Base-by-base conservation (phyloP, 2,329 filamentous ascomycete genomes). In the Talaromyces sp. region DNA sequence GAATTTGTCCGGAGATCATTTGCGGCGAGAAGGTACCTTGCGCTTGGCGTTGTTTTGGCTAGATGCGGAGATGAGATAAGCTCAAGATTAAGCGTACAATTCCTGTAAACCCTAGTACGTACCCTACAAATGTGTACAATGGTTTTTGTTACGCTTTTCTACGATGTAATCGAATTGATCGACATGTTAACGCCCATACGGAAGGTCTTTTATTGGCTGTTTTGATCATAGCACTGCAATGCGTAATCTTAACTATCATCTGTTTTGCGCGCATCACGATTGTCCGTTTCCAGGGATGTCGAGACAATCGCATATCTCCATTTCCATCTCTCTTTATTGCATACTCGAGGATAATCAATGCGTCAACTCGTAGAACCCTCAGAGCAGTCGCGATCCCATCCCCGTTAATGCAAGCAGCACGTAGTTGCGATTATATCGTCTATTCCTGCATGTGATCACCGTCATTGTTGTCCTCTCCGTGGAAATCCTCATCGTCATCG, bases 401-500 rank as follows among this genome's bases (percentile, higher is more conserved):
- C 5, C 28, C 28, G 10, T n/a, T 39, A 19, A 28, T 22, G 19
- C 48, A 52, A 37, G 28, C 45, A 48, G 45, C 45, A 28, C 40
- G 11, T 48, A n/a, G 53, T 46, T 15, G 25, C 33, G 25, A 35
- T 15, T 21, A n/a, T 19, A 21, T 33, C 45, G 31, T 61, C 65
- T 69, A 76, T 70, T 64, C 76, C 73, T 63, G 73, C 76, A 69
- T 73, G 63, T 71, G 67, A 59, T 75, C 70, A 13, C 73, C 72
- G 11, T 75, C 71, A 19, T 68, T 60, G 28, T 68, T 60, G 28
- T 55, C 57, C n/a, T 54, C 52, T 3, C 25, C 52, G n/a, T 52
- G 52, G 52, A 73, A 71, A 61, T 75, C 76, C 58, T 78, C 73
- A n/a, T 72, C 74, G 15, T 76, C 76, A 63, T 89, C 87, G 61